These are phyloP conservation scores for Aspergillus panamensis DNA, from an alignment of 495 filamentous ascomycete species.

Conservation along the genomic window DNA sequence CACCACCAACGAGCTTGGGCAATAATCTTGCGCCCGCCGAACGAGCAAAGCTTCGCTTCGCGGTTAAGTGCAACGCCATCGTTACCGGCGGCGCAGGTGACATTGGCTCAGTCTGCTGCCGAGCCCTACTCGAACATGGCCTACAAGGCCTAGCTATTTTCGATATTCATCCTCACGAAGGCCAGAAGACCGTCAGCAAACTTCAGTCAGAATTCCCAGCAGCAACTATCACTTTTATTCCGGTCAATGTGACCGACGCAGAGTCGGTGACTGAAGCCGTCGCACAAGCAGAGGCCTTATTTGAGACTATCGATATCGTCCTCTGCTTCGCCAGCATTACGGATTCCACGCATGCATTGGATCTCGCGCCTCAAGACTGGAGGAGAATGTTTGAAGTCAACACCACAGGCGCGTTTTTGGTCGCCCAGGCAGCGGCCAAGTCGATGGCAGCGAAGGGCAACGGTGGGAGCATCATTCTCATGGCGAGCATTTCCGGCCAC, in stretches of 20 bases:
- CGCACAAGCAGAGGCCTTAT: constrained; percentile 30
- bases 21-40: background rate
- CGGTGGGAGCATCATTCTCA: constrained; percentile 60
- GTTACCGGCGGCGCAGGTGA: constrained; percentile 66
- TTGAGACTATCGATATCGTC: constrained; percentile 55
- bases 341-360: constrained; percentile 52
- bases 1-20: background rate
- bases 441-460: constrained; percentile 29
- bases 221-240: constrained; percentile 41
- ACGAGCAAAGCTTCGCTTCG: background rate
- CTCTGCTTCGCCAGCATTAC: constrained; percentile 67
- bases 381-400: constrained; percentile 61
- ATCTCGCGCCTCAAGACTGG: constrained; percentile 53
- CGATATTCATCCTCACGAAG: constrained; percentile 32
- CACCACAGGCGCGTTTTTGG: constrained; percentile 59
- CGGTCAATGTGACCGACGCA: constrained; percentile 56
- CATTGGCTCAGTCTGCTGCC: constrained; percentile 54
- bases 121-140: constrained; percentile 68
- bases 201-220: constrained; percentile 52
- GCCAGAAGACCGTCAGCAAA: constrained; percentile 24
- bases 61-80: background rate
- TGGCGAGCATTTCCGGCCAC: constrained; percentile 63
- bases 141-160: constrained; percentile 60
- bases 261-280: constrained; percentile 37
- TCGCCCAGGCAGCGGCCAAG: constrained; percentile 58